Conservation (phyloP, 257 asterid species). For the Nicotiana tomentosiformis region DNA sequence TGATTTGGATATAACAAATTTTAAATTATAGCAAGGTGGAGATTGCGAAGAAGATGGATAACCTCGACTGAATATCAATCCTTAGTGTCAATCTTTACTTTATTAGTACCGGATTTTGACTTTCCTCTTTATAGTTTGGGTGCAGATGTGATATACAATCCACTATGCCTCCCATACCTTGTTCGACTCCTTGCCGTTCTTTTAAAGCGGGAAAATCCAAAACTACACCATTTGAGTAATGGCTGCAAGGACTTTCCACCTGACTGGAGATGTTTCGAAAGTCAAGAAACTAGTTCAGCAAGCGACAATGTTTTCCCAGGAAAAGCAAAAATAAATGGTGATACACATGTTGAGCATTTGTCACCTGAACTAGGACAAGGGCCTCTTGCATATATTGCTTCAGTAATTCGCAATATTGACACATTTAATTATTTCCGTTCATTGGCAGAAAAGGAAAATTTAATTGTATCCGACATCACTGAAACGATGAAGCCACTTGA, state of each 20-base stretch:
- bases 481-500: slow-evolving; percentile 30
- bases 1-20: background rate
- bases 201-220: slow-evolving; percentile 24
- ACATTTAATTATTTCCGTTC: slow-evolving; percentile 63
- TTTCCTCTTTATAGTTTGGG: slow-evolving; percentile 61
- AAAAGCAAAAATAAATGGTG: slow-evolving; percentile 11
- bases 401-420: slow-evolving; percentile 68
- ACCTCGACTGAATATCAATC: background rate
- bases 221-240: background rate
- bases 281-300: background rate
- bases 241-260: background rate
- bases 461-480: slow-evolving; percentile 53
- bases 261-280: background rate
- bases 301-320: slow-evolving; percentile 8
- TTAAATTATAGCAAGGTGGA: background rate
- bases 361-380: slow-evolving; percentile 9
- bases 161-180: slow-evolving; percentile 76
- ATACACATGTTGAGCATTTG: slow-evolving; percentile 8
- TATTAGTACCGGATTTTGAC: background rate
- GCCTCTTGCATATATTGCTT: slow-evolving; percentile 70
- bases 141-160: slow-evolving; percentile 85
- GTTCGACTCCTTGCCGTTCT: slow-evolving; percentile 57
- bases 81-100: background rate
- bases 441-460: slow-evolving; percentile 50
- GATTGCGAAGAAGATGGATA: background rate